phyloP scores from a whole-genome alignment of 768 basidiomycete genomes.

The Rhizopogon rudus region DNA sequence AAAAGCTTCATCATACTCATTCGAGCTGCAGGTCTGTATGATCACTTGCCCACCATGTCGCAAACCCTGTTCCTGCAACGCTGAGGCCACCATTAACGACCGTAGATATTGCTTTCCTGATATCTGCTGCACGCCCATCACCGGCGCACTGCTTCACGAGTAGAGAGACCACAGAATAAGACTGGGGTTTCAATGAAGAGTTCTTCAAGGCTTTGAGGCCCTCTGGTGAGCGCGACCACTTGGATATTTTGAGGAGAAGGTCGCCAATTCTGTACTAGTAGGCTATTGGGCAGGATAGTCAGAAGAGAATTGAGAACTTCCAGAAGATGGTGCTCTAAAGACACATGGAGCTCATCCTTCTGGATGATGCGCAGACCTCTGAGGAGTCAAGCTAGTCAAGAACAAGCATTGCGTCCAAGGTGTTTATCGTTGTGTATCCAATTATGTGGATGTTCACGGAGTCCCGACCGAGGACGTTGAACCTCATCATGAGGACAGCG shows the following conservation, averaged over 20 bases:
- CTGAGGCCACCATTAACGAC: slow-evolving; percentile 71
- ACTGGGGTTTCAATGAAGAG: slow-evolving; percentile 40
- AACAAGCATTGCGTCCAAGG: too few species aligned
- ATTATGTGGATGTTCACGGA: too few species aligned
- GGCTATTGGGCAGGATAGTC: slow-evolving; percentile 39
- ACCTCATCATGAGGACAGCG: too few species aligned
- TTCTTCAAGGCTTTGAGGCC: slow-evolving; percentile 37
- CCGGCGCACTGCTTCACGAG: slow-evolving; percentile 55
- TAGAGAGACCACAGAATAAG: slow-evolving; percentile 68
- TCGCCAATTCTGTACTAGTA: slow-evolving; percentile 35
- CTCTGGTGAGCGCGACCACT: slow-evolving; percentile 58
- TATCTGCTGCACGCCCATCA: slow-evolving; percentile 34
- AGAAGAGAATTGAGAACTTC: slow-evolving; percentile 44
- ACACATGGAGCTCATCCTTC: slow-evolving; percentile 44
- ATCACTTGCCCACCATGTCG: slow-evolving; percentile 70
- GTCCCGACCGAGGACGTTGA: too few species aligned
- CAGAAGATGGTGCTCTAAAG: slow-evolving; percentile 61
- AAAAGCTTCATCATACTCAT: slow-evolving; percentile 50
- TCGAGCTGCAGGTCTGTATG: slow-evolving; percentile 61
- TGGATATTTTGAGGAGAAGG: slow-evolving; percentile 51
- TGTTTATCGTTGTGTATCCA: too few species aligned
- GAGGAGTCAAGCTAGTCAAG: too few species aligned
- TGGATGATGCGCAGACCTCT: slow-evolving; percentile 1
- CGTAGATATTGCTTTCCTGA: slow-evolving; percentile 63
- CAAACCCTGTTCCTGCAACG: slow-evolving; percentile 58